phyloP scores from a whole-genome alignment of 2,329 filamentous ascomycete species.

The Colletotrichum viniferum region DNA sequence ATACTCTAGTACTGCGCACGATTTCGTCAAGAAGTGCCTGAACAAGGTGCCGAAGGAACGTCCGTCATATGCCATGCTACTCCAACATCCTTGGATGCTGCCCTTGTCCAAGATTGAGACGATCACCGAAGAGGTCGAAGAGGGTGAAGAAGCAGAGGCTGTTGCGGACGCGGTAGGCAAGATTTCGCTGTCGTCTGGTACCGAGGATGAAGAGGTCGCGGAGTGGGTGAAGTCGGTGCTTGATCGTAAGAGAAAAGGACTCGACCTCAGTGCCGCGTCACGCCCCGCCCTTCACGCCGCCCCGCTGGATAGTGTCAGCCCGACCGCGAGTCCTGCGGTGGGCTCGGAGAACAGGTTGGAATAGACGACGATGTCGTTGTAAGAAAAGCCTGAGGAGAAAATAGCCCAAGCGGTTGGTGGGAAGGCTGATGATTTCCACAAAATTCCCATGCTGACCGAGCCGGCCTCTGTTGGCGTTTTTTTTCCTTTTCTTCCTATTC shows the following conservation, averaged over 20 bases:
- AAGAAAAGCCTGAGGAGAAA: neutral
- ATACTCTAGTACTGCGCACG: constrained; percentile 79
- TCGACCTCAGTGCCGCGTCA: constrained; percentile 48
- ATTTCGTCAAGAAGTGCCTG: constrained; percentile 88
- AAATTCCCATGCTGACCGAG: constrained; percentile 14
- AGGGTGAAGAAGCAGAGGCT: constrained; percentile 54
- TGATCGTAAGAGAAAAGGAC: constrained; percentile 66
- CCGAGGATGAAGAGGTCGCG: constrained; percentile 80
- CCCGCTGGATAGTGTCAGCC: constrained; percentile 76
- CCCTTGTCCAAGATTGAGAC: constrained; percentile 77
- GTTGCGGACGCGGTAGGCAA: constrained; percentile 48
- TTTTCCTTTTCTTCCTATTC: neutral
- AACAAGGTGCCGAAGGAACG: constrained; percentile 91
- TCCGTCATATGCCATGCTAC: constrained; percentile 90
- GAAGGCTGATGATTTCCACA: neutral
- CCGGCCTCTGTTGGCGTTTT: constrained; percentile 15
- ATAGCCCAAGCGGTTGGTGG: constrained; percentile 18
- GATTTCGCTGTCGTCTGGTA: constrained; percentile 43
- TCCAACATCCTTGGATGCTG: constrained; percentile 88
- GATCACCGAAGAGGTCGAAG: constrained; percentile 73
- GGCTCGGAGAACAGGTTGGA: neutral
- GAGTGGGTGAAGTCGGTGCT: constrained; percentile 81
- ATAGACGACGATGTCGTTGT: neutral
- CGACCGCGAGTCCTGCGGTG: constrained; percentile 44
- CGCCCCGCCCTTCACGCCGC: constrained; percentile 89